Evolutionary conservation across 2,329 filamentous ascomycete species (phyloP), one percentile per base, ranked within the genome.

Genomic region (Diaporthe helianthi): DNA sequence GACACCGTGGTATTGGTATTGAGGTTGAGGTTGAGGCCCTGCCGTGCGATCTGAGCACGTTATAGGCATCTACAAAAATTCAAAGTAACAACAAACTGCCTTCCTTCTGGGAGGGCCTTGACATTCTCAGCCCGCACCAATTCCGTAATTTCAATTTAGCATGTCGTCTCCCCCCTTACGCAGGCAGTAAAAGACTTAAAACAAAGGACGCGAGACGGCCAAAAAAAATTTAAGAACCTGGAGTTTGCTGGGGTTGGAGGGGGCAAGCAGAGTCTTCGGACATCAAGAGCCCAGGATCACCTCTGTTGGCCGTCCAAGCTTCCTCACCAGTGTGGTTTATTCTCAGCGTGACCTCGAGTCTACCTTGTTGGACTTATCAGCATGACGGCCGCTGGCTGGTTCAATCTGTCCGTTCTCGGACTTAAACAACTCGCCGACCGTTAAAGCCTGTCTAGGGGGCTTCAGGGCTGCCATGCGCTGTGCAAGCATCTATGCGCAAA

Each of bases 351-450:
- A 67, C 65, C 44, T 67, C 19, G 38, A 22, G 33, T 31, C 52
- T 67, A 67, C 65, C 26, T 67, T 38, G 22, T 12, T 67, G 38
- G 65, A 67, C 65, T 67, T 67, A 46, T 36, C 64, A 58, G 29
- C 65, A 67, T 31, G 44, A 41, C 65, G 52, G 65, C 44, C 65
- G 52, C 65, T 55, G 67, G 58, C 58, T 58, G 58, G 58, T 68
- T 68, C 47, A 64, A 47, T 65, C 52, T 54, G 60, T 55, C 67
- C 67, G 67, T 60, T 36, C 77, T 80, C 79, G 79, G 79, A 80
- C 79, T 80, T 79, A 80, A 78, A 76, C 75, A 78, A 74, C 75
- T 75, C 73, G 76, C 79, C 78, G 78, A 80, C 74, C 58, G 68
- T 71, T 78, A 69, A 61, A 68, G 55, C 71, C 73, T 72, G 55